These are phyloP conservation scores for Flagelloscypha sp. DNA, from an alignment of 768 basidiomycete genomes.

Conservation along the genomic window DNA sequence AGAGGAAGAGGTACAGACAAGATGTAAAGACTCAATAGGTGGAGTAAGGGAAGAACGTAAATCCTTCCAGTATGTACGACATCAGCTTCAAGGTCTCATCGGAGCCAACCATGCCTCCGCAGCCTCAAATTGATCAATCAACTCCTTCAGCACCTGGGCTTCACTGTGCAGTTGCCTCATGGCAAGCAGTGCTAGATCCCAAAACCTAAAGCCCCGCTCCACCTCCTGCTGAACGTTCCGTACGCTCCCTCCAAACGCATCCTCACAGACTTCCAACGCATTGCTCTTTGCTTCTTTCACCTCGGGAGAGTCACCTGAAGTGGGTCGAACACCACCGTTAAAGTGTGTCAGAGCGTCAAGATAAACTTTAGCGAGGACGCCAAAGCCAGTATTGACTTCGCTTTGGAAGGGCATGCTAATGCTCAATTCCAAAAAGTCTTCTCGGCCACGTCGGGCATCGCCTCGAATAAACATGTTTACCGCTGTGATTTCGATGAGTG, in stretches of 20 bases:
- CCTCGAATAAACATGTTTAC: constrained; percentile 88
- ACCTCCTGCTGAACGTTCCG: constrained; percentile 56
- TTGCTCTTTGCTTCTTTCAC: constrained; percentile 51
- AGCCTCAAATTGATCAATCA: constrained; percentile 93
- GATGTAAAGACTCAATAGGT: too few species aligned
- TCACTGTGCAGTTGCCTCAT: constrained; percentile 86
- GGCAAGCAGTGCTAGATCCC: constrained; percentile 80
- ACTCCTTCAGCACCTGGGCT: constrained; percentile 69
- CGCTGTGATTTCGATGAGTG: constrained; percentile 83
- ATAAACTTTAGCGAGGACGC: constrained; percentile 94
- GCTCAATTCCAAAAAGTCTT: constrained; percentile 88
- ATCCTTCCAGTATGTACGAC: too few species aligned
- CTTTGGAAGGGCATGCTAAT: constrained; percentile 90
- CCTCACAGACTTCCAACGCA: constrained; percentile 61
- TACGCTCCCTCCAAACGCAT: constrained; percentile 60
- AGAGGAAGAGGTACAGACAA: too few species aligned
- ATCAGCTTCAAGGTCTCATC: constrained; percentile 63
- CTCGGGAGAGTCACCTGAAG: constrained; percentile 89
- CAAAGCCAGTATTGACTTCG: constrained; percentile 97
- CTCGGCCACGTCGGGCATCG: constrained; percentile 79
- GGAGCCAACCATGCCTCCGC: constrained; percentile 92
- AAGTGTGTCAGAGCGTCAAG: constrained; percentile 87
- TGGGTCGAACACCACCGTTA: constrained; percentile 82
- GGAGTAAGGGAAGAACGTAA: too few species aligned
- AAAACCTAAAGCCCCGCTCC: constrained; percentile 70